Percentiles rank a stretch among this genome's conserved stretches.
Conservation (phyloP, 1,284 basidiomycete genomes). For the Golubevia pallescens region DNA sequence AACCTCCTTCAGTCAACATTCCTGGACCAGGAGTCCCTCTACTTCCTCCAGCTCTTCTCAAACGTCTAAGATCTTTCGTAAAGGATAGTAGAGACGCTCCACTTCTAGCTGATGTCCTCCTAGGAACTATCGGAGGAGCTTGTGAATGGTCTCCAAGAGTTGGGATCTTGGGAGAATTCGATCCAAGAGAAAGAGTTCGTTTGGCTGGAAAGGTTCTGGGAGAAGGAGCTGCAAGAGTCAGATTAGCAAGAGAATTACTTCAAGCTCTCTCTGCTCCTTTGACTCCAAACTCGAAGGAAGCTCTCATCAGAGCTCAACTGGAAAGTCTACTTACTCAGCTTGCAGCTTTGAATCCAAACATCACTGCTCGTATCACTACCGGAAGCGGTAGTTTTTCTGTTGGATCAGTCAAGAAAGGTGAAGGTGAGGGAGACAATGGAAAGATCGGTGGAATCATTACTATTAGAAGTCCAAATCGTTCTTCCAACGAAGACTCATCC, state of each 20-base stretch:
- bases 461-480: constrained; percentile 28
- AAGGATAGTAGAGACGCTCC: constrained; percentile 37
- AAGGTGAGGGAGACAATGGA: constrained; percentile 19
- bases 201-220: constrained; percentile 36
- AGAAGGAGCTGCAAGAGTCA: constrained; percentile 44
- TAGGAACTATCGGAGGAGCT: constrained; percentile 56
- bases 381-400: constrained; percentile 21
- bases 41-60: constrained; percentile 41
- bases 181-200: constrained; percentile 39
- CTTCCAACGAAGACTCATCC: constrained; percentile 9
- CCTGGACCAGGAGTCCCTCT: constrained; percentile 37
- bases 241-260: constrained; percentile 48
- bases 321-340: constrained; percentile 51
- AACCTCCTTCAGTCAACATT: not conserved
- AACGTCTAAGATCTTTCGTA: constrained; percentile 43
- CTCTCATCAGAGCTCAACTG: constrained; percentile 51
- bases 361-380: constrained; percentile 44
- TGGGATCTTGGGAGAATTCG: constrained; percentile 44
- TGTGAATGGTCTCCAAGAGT: constrained; percentile 58
- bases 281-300: constrained; percentile 41
- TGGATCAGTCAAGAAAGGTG: constrained; percentile 12
- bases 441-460: constrained; percentile 36
- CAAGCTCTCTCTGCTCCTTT: constrained; percentile 42
- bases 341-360: constrained; percentile 43
- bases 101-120: constrained; percentile 50